Base-by-base conservation (phyloP, 1,139 yeast species). In the Diutina scorzettiae region DNA sequence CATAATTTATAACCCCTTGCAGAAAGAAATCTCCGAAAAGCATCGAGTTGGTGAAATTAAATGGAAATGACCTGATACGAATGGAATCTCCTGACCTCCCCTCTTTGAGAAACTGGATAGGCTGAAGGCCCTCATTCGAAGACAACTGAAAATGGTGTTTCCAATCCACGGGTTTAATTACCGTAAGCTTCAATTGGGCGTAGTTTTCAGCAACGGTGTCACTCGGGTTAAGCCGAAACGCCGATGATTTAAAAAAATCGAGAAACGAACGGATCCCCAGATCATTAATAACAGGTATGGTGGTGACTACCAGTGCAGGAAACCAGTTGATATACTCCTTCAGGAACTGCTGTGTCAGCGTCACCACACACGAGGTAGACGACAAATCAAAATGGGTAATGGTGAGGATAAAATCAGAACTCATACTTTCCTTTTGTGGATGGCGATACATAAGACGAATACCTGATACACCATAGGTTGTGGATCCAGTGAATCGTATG, bases 1-100 rank as follows among this genome's bases (percentile, higher is more conserved):
- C 28, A 23, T 20, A 34, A 8, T 23, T 34, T 11, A 34, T 5
- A 6, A 8, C 7, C 4, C 39, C 39, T 7, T 9, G 12, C 9
- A 16, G 16, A 5, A 14, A n/a, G 12, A 34, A 34, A 8, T 34
- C 39, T 6, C 39, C 28, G 14, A 34, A 34, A 2, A 34, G 27
- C 20, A 34, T 8, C 8, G 28, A 16, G 14, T 34, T 34, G 39
- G 39, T 34, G 14, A 23, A 34, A 23, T 34, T 34, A 7, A 34
- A 34, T n/a, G 39, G 39, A 16, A 34, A 34, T 18, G 28, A 21
- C 11, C 29, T 27, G n/a, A 34, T 21, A 6, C 19, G n/a, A 3
- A 23, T n/a, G n/a, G n/a, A 28, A 16, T 34, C 39, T 14, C 39
- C 39, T 14, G 23, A 11, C 14, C 7, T 12, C 6, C 27, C 39